A percentile compares a stretch with the other conserved stretches of the same genome.
These are phyloP conservation scores for Aspergillaceae sp. DNA, from an alignment of 2,329 filamentous ascomycete genomes.

Conservation along the genomic window DNA sequence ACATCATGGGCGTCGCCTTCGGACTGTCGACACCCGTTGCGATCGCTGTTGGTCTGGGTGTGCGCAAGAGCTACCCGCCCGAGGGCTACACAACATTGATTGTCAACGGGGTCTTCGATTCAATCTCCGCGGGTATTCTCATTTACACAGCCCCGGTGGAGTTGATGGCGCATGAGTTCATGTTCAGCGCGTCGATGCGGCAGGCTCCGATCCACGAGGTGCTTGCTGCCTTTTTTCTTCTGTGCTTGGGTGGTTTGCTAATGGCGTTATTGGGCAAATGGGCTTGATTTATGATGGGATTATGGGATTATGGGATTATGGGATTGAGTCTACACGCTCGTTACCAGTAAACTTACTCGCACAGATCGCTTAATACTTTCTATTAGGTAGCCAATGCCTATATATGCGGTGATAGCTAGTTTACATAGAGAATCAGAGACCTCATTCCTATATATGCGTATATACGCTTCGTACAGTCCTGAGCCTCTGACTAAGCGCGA, in stretches of 20 bases:
- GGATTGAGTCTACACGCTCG: too few species aligned
- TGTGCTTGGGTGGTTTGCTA: constrained; percentile 62
- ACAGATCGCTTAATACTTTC: too few species aligned
- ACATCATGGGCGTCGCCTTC: constrained; percentile 63
- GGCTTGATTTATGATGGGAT: too few species aligned
- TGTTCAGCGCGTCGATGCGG: constrained; percentile 85
- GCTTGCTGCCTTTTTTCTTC: constrained; percentile 56
- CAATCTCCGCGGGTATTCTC: constrained; percentile 79
- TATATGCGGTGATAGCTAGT: too few species aligned
- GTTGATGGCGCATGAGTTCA: constrained; percentile 90
- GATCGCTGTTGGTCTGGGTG: constrained; percentile 74
- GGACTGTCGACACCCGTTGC: constrained; percentile 75
- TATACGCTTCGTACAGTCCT: too few species aligned
- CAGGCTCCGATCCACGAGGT: constrained; percentile 57
- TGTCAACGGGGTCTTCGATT: constrained; percentile 80
- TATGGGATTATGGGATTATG: too few species aligned
- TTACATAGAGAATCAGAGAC: too few species aligned
- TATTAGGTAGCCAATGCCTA: too few species aligned
- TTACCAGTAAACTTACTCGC: too few species aligned
- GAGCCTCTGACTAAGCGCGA: too few species aligned
- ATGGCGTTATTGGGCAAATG: constrained; percentile 83
- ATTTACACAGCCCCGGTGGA: constrained; percentile 92
- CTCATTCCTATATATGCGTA: too few species aligned
- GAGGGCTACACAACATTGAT: constrained; percentile 57
- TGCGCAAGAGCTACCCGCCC: constrained; percentile 56